Conservation (phyloP, 2,329 filamentous ascomycete species). For the Xylariaceae sp. region DNA sequence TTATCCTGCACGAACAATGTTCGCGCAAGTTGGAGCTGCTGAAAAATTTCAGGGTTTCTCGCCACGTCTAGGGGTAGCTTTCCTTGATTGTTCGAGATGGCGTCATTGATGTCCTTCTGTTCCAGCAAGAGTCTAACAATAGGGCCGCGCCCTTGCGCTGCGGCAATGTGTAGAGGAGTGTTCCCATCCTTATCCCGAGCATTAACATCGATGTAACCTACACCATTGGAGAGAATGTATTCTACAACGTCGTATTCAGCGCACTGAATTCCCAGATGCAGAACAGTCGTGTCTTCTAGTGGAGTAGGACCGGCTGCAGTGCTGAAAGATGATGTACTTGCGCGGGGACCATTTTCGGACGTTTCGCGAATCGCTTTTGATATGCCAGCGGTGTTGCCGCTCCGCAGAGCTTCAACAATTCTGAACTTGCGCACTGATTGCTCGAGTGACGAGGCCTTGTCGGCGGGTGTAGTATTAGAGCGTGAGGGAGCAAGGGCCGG, state of each 20-base stretch:
- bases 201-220: conserved; percentile 78
- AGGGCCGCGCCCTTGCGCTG: conserved; percentile 77
- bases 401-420: conserved; percentile 89
- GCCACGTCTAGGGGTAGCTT: conserved; percentile 88
- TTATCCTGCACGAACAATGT: conserved; percentile 90
- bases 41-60: conserved; percentile 92
- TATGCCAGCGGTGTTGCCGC: conserved; percentile 88
- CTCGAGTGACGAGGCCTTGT: conserved; percentile 71
- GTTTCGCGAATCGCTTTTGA: conserved; percentile 81
- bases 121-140: conserved; percentile 86
- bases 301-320: conserved; percentile 48
- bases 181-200: conserved; percentile 92
- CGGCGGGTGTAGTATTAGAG: conserved; percentile 35
- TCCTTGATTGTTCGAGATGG: conserved; percentile 81
- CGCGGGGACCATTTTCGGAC: conserved; percentile 57
- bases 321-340: conserved; percentile 63
- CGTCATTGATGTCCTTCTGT: conserved; percentile 85
- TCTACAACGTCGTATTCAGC: conserved; percentile 92
- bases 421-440: conserved; percentile 95
- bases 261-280: conserved; percentile 95
- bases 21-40: conserved; percentile 87
- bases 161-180: conserved; percentile 88
- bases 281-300: conserved; percentile 83
- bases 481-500: conserved; percentile 23
- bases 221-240: conserved; percentile 84